Conservation (phyloP, 768 basidiomycete species). For the Panaeolus cyanescens region DNA sequence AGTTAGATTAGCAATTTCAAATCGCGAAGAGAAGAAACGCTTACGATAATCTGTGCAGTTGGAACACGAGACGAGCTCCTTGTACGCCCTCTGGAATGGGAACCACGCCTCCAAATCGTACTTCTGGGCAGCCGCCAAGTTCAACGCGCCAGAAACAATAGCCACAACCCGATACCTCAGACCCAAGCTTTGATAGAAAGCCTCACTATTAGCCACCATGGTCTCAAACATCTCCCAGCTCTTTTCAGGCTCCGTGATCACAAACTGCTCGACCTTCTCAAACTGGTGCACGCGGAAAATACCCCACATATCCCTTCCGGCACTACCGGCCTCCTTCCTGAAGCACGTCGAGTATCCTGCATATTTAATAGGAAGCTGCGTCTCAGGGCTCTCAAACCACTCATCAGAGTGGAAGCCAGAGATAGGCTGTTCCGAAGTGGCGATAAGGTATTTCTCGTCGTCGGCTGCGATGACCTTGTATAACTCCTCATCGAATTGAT, state of each 20-base stretch:
- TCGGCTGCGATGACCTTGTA: slow-evolving; percentile 94
- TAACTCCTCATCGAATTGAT: slow-evolving; percentile 97
- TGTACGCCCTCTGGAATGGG: slow-evolving; percentile 95
- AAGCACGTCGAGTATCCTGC: slow-evolving; percentile 95
- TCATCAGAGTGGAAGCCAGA: slow-evolving; percentile 95
- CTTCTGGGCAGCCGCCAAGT: slow-evolving; percentile 96
- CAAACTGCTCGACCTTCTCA: slow-evolving; percentile 98
- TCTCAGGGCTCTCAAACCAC: slow-evolving; percentile 94
- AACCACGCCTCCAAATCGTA: slow-evolving; percentile 99
- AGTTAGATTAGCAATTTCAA: slow-evolving; percentile 1
- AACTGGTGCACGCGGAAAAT: slow-evolving; percentile 99
- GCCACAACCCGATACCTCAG: slow-evolving; percentile 90
- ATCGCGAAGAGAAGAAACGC: slow-evolving; percentile 28
- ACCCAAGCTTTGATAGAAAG: slow-evolving; percentile 93
- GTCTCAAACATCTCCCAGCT: slow-evolving; percentile 93
- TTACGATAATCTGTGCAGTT: slow-evolving; percentile 99
- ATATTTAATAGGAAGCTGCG: slow-evolving; percentile 89
- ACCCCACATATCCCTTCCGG: slow-evolving; percentile 98
- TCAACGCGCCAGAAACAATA: slow-evolving; percentile 96
- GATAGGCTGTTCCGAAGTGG: slow-evolving; percentile 98
- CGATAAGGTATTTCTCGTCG: slow-evolving; percentile 98
- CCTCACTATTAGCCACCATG: slow-evolving; percentile 91
- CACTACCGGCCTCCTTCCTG: slow-evolving; percentile 97
- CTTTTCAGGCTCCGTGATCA: slow-evolving; percentile 91
- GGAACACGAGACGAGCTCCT: slow-evolving; percentile 96